Evolutionary conservation across 768 basidiomycete genomes (phyloP).

Genomic region (Porphyrellus cyaneotinctus): DNA sequence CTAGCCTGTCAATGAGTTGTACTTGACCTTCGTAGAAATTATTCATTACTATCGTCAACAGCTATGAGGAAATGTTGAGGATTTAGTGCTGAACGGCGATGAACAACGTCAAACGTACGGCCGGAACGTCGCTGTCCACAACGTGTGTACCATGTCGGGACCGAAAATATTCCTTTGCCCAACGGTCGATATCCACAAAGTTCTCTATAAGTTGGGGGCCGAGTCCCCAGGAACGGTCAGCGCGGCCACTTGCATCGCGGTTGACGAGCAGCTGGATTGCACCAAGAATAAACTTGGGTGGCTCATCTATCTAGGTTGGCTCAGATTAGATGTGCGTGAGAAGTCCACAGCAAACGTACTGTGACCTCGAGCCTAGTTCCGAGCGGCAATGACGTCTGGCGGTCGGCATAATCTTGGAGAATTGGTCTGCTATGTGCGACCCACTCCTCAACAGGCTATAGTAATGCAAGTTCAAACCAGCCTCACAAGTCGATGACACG

Average conservation of each 20-base stretch:
- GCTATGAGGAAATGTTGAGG: conserved; percentile 8
- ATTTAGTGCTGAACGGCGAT: not conserved
- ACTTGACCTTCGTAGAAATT: conserved; percentile 30
- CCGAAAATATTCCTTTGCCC: conserved; percentile 29
- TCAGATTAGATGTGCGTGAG: not conserved
- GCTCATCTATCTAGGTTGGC: conserved; percentile 21
- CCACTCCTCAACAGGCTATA: conserved; percentile 22
- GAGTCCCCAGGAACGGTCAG: conserved; percentile 18
- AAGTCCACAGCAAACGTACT: conserved; percentile 6
- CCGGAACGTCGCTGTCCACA: conserved; percentile 16
- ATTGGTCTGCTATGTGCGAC: conserved; percentile 20
- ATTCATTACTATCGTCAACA: conserved; percentile 29
- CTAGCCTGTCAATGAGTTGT: conserved; percentile 26
- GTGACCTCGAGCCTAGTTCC: conserved; percentile 24
- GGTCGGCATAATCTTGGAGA: conserved; percentile 26
- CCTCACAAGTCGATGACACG: not conserved
- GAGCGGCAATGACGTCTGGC: conserved; percentile 25
- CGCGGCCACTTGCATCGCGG: conserved; percentile 13
- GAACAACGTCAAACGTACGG: conserved; percentile 13
- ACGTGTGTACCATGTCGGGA: conserved; percentile 11
- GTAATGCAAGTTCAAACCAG: not conserved
- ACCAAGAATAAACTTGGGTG: conserved; percentile 23
- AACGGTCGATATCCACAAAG: conserved; percentile 26
- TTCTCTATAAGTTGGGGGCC: conserved; percentile 32
- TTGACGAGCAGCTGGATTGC: conserved; percentile 28